phyloP scores from a whole-genome alignment of 768 basidiomycete genomes.

The Pleurotus platypus region DNA sequence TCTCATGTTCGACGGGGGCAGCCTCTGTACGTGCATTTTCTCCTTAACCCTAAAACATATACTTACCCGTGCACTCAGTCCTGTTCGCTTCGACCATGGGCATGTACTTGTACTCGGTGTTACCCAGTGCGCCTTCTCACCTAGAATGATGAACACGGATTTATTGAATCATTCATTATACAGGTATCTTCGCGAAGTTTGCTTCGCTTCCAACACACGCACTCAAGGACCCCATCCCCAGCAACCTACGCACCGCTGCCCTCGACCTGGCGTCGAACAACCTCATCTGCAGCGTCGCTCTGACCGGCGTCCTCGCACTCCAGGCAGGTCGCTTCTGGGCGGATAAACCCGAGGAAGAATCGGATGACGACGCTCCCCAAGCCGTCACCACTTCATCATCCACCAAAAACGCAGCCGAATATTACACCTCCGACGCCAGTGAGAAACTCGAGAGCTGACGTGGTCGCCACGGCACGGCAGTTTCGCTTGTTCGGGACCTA shows the following conservation, averaged over 20 bases:
- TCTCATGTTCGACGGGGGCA: conserved; percentile 89
- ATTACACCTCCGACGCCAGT: conserved; percentile 1
- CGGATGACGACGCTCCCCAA: conserved; percentile 37
- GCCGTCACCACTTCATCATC: conserved; percentile 9
- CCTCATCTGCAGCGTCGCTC: conserved; percentile 82
- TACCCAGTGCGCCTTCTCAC: conserved; percentile 60
- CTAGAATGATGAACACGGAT: too few species aligned
- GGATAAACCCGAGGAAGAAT: conserved; percentile 65
- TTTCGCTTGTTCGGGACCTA: not conserved
- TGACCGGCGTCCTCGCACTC: conserved; percentile 81
- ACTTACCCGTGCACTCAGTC: conserved; percentile 41
- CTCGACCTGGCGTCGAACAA: conserved; percentile 81
- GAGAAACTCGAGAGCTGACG: not conserved
- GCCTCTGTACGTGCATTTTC: conserved; percentile 52
- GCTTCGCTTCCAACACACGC: conserved; percentile 49
- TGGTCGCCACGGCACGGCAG: not conserved
- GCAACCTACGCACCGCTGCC: conserved; percentile 54
- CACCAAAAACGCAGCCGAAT: not conserved
- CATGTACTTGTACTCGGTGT: conserved; percentile 73
- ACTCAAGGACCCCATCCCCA: conserved; percentile 58
- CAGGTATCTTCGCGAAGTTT: conserved; percentile 58
- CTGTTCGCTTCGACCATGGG: conserved; percentile 68
- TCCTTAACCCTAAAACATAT: not conserved
- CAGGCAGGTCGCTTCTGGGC: conserved; percentile 87
- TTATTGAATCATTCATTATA: too few species aligned